phyloP scores from a whole-genome alignment of 495 filamentous ascomycete genomes.

The Amniculicola lignicola region DNA sequence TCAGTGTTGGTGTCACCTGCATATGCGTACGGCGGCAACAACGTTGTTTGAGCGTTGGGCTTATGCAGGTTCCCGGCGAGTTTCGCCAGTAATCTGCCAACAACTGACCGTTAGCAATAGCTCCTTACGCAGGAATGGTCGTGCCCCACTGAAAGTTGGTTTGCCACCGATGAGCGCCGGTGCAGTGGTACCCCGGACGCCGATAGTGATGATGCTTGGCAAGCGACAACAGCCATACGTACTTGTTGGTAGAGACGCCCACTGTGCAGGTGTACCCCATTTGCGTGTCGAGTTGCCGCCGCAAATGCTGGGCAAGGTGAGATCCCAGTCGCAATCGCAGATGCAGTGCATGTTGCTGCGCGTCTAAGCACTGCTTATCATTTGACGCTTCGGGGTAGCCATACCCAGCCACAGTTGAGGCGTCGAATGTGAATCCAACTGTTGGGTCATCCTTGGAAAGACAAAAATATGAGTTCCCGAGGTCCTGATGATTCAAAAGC shows the following conservation, averaged over 20 bases:
- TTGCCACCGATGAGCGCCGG: too few species aligned
- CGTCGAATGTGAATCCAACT: conserved; percentile 74
- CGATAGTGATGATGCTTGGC: too few species aligned
- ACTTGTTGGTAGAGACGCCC: conserved; percentile 85
- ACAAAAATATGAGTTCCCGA: conserved; percentile 72
- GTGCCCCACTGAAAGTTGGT: too few species aligned
- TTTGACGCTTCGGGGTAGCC: conserved; percentile 47
- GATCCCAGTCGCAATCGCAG: conserved; percentile 43
- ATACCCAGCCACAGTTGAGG: conserved; percentile 57
- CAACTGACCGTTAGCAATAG: too few species aligned
- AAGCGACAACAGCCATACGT: too few species aligned
- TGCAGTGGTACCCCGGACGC: too few species aligned
- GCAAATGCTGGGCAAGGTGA: conserved; percentile 71
- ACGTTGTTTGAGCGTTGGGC: conserved; percentile 78
- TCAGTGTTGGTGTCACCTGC: conserved; percentile 43
- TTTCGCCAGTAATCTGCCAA: conserved; percentile 77
- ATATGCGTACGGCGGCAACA: conserved; percentile 59
- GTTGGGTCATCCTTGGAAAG: conserved; percentile 73
- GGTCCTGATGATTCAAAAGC: conserved; percentile 63
- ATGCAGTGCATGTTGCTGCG: conserved; percentile 23
- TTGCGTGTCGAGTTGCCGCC: conserved; percentile 67
- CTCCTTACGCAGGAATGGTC: too few species aligned
- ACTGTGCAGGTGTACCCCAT: conserved; percentile 82
- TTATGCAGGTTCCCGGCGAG: conserved; percentile 81
- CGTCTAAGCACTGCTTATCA: background rate